Conservation (phyloP, 495 filamentous ascomycete species). For the Saxophila tyrrhenica region DNA sequence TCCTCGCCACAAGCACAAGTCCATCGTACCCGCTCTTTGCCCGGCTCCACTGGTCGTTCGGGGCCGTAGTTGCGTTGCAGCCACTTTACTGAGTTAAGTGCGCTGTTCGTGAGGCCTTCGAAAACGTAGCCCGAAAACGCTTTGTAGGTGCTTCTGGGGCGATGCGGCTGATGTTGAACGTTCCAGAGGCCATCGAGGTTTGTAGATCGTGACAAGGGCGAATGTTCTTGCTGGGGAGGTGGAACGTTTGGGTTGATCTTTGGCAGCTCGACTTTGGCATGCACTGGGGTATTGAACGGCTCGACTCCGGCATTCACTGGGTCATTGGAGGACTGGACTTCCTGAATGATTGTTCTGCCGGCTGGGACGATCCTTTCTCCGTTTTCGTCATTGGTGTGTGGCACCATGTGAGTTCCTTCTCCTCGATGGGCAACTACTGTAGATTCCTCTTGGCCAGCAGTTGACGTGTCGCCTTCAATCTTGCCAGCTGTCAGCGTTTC, state of each 20-base stretch:
- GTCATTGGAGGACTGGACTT: too few relatives aligned
- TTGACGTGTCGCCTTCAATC: background rate
- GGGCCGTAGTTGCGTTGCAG: constrained; percentile 9
- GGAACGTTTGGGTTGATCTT: background rate
- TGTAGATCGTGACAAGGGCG: background rate
- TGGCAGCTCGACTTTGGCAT: background rate
- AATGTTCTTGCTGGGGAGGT: background rate
- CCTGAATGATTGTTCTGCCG: too few relatives aligned
- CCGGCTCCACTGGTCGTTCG: constrained; percentile 3
- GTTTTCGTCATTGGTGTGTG: too few relatives aligned
- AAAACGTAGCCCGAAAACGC: background rate
- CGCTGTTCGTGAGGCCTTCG: background rate
- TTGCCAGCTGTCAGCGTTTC: background rate
- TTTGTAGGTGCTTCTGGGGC: background rate
- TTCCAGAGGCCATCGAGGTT: background rate
- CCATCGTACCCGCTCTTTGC: constrained; percentile 27
- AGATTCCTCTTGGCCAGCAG: too few relatives aligned
- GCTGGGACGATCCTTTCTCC: too few relatives aligned
- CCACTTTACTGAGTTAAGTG: constrained; percentile 1
- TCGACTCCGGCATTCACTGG: too few relatives aligned
- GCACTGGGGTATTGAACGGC: too few relatives aligned
- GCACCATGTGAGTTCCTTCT: too few relatives aligned
- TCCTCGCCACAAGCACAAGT: constrained; percentile 29
- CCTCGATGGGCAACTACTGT: background rate
- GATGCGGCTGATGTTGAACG: background rate